Conservation (phyloP, 441 rosid species). For the Adansonia grandidieri region DNA sequence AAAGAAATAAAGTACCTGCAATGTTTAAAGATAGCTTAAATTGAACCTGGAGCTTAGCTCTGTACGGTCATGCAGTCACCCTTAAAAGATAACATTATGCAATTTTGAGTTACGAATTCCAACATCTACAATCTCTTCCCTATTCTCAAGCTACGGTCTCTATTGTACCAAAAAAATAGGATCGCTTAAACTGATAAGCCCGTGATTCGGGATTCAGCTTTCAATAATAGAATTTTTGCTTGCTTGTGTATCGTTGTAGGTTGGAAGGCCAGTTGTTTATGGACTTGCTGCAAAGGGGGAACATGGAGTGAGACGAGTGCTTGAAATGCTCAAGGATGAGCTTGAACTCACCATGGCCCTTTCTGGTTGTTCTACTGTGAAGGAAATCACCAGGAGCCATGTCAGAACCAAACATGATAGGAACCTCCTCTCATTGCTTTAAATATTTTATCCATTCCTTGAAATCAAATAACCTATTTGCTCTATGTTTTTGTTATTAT, state of each 20-base stretch:
- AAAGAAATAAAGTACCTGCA: neutral
- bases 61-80: no score
- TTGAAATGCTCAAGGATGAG: slow-evolving; percentile 74
- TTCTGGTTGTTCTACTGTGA: slow-evolving; percentile 66
- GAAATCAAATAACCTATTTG: neutral
- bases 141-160: no score
- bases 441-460: slow-evolving; percentile 3
- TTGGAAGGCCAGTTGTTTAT: slow-evolving; percentile 77
- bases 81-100: no score
- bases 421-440: slow-evolving; percentile 51
- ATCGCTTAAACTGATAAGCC: neutral
- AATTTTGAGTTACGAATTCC: no score
- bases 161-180: no score
- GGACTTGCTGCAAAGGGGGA: slow-evolving; percentile 88
- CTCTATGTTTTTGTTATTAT: neutral
- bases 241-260: slow-evolving; percentile 40
- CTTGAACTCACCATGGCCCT: slow-evolving; percentile 84
- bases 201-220: neutral
- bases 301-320: slow-evolving; percentile 58
- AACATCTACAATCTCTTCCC: no score
- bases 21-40: neutral
- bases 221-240: neutral
- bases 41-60: no score
- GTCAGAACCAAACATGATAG: slow-evolving; percentile 47
- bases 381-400: slow-evolving; percentile 64